Evolutionary conservation across 1,139 yeast species (phyloP).

Genomic region (Geotrichum histeridarum): DNA sequence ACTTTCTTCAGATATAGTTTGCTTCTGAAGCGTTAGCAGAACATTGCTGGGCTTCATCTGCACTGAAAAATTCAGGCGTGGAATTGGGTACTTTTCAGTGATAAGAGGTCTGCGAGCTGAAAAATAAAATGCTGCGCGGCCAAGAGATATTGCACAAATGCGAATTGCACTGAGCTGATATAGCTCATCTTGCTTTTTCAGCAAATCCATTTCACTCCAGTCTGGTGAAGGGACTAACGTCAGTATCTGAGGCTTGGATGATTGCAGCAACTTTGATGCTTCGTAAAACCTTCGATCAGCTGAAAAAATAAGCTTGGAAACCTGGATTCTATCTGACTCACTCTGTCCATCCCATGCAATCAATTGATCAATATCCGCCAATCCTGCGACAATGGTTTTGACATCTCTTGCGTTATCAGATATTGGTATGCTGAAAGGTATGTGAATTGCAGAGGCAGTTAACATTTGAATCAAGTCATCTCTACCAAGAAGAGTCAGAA

Average conservation of each 20-base stretch:
- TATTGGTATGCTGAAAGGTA: slow-evolving; percentile 2
- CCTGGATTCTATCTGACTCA: slow-evolving; percentile 59
- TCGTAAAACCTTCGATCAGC: slow-evolving; percentile 78
- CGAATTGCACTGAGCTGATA: slow-evolving; percentile 63
- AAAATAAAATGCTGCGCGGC: slow-evolving; percentile 66
- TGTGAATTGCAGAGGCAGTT: slow-evolving; percentile 21
- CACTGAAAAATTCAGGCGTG: slow-evolving; percentile 66
- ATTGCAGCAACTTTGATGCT: slow-evolving; percentile 63
- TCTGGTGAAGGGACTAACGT: slow-evolving; percentile 40
- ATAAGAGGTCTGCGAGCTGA: slow-evolving; percentile 72
- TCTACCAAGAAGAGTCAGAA: slow-evolving; percentile 60
- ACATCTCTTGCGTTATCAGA: slow-evolving; percentile 41
- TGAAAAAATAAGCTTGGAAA: slow-evolving; percentile 69
- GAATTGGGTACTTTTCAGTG: slow-evolving; percentile 80
- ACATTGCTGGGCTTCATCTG: slow-evolving; percentile 62
- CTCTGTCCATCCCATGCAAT: slow-evolving; percentile 64
- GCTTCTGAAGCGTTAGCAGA: slow-evolving; percentile 57
- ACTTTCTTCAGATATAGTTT: slow-evolving; percentile 47
- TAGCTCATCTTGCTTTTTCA: slow-evolving; percentile 55
- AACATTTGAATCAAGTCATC: slow-evolving; percentile 47
- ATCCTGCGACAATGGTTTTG: slow-evolving; percentile 45
- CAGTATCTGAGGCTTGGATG: slow-evolving; percentile 54
- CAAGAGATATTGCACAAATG: slow-evolving; percentile 72
- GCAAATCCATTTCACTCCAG: slow-evolving; percentile 54
- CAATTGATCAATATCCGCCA: slow-evolving; percentile 48